Base-by-base conservation (phyloP, 345 rosid species). In the Salix arbutifolia region DNA sequence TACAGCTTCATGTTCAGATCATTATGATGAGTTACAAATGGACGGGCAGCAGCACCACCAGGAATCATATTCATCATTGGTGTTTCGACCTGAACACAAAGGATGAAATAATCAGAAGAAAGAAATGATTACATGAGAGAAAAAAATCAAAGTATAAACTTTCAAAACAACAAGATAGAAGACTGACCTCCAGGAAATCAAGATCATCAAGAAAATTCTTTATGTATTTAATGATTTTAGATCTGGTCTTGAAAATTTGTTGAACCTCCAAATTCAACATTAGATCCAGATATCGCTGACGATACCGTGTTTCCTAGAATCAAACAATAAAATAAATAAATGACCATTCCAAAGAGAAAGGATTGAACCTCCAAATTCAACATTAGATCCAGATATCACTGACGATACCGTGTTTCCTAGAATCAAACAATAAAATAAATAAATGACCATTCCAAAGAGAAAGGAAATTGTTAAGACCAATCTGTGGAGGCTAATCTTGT, bases 1-100 rank as follows among this genome's bases (percentile, higher is more conserved):
- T 56, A 94, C 65, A 94, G 87, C 88, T 72, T 92, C 98, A 91
- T 92, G 79, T 91, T 88, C 70, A 96, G 77, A 23, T 96, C 99
- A 77, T 93, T 93, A 85, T 96, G 99, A 86, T 93, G 92, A 30
- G 99, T 96, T 67, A 89, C 94, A 87, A 96, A 96, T 30, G 98
- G 98, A 25, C 95, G 90, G 30, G 97, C 99, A 77, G 97, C 92
- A 76, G 99, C 99, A 67, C 99, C 99, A 72, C 99, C 99, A 67
- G 98, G 88, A 86, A 93, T 96, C 95, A 87, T 91, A 86, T 93
- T 93, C 98, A 96, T 91, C 97, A 93, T 93, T 71, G 98, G 98
- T 62, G 99, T 96, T 82, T 96, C 99, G 67, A 92, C 99, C 98
- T 93, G 78, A 7, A 38, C 48, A 62, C 31, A 13, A 56, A 68